Percentiles rank a stretch among this genome's conserved stretches.
Evolutionary conservation across 75 land plant species (phyloP).

Genomic region (Cupressus sempervirens): DNA sequence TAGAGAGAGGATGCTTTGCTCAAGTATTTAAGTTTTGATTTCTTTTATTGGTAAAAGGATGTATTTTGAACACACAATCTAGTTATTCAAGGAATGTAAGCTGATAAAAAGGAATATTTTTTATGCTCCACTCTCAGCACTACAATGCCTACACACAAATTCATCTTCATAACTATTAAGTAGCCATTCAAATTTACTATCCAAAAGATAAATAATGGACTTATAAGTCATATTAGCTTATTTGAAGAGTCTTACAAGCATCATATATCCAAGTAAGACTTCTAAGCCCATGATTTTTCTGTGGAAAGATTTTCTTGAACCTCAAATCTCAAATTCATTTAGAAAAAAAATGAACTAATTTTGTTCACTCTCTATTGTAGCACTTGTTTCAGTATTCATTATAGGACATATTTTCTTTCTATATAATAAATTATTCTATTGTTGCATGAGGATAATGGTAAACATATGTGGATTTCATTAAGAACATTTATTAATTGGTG

Average conservation of each 20-base stretch:
- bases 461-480: neutral
- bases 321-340: neutral
- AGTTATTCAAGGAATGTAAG: no score
- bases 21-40: no score
- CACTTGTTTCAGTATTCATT: neutral
- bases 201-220: neutral
- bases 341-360: neutral
- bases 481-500: slow-evolving; percentile 17
- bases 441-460: neutral
- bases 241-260: neutral
- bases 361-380: neutral
- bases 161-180: no score
- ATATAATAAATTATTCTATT: neutral
- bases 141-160: no score
- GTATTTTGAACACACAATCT: no score
- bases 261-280: neutral
- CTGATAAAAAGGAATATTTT: no score
- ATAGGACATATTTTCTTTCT: neutral
- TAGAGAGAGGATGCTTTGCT: no score
- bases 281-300: neutral
- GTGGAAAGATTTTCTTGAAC: neutral
- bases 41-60: no score
- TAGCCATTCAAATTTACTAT: no score
- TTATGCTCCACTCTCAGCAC: no score
- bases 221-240: no score